phyloP scores from a whole-genome alignment of 495 filamentous ascomycete species.

The Aspergillus kassunensis region DNA sequence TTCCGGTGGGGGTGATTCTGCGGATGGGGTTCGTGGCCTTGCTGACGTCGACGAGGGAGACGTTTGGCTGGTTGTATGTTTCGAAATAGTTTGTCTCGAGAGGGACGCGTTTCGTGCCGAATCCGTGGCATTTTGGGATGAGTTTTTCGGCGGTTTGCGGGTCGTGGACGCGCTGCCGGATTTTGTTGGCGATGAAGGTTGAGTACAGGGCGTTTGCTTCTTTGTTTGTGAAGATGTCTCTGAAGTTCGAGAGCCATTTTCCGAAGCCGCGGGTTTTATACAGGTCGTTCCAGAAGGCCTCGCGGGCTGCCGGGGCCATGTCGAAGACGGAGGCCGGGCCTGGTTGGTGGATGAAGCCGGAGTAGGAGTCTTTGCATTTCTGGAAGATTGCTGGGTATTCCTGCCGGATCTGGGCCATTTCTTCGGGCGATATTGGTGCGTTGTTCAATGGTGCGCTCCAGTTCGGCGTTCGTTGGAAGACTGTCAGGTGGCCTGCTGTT shows the following conservation, averaged over 20 bases:
- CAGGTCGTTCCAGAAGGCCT: slow-evolving; percentile 28
- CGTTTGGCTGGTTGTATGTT: slow-evolving; percentile 43
- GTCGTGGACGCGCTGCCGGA: slow-evolving; percentile 43
- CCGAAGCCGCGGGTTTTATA: slow-evolving; percentile 35
- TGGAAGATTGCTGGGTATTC: slow-evolving; percentile 41
- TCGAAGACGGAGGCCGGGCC: slow-evolving; percentile 39
- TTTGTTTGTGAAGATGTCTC: slow-evolving; percentile 22
- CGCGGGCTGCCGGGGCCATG: slow-evolving; percentile 39
- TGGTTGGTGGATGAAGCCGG: slow-evolving; percentile 30
- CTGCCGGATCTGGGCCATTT: slow-evolving; percentile 38
- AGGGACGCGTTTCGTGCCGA: slow-evolving; percentile 46
- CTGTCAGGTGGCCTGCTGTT: slow-evolving; percentile 35
- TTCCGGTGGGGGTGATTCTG: slow-evolving; percentile 22
- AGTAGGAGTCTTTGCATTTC: slow-evolving; percentile 16
- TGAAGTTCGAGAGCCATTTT: slow-evolving; percentile 29
- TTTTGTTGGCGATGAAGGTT: slow-evolving; percentile 32
- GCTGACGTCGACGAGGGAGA: slow-evolving; percentile 46
- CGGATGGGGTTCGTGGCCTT: slow-evolving; percentile 35
- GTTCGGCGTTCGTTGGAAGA: slow-evolving; percentile 54
- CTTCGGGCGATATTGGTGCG: slow-evolving; percentile 33
- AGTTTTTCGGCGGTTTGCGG: slow-evolving; percentile 43
- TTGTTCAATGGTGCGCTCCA: slow-evolving; percentile 49
- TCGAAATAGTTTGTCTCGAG: slow-evolving; percentile 54
- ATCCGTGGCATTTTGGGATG: slow-evolving; percentile 47
- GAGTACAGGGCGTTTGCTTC: slow-evolving; percentile 25